Conservation (phyloP, 2,329 filamentous ascomycete species). For the Ophiocordyceps unilateralis region DNA sequence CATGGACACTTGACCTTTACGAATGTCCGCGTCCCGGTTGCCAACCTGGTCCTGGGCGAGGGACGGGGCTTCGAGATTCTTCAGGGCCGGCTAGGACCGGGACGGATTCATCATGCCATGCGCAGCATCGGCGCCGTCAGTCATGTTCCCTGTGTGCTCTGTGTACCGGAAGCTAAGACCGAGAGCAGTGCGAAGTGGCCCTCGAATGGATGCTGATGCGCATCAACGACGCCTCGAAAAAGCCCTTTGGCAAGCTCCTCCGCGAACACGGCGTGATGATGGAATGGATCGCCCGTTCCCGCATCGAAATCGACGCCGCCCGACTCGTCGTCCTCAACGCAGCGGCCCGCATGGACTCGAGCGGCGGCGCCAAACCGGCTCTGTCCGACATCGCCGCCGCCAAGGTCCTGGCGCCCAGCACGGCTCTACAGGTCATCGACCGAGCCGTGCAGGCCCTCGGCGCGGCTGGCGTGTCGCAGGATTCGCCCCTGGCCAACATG, state of each 20-base stretch:
- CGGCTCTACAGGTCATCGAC: conserved; percentile 76
- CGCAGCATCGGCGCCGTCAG: conserved; percentile 66
- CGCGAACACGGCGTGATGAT: conserved; percentile 85
- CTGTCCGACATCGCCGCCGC: conserved; percentile 89
- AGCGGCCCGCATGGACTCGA: conserved; percentile 79
- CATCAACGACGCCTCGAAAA: conserved; percentile 82
- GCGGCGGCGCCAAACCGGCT: conserved; percentile 70
- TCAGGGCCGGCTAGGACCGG: conserved; percentile 86
- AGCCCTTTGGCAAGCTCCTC: conserved; percentile 76
- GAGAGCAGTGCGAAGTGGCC: conserved; percentile 55
- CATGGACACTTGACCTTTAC: conserved; percentile 85
- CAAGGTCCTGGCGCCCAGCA: conserved; percentile 77
- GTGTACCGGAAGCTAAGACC: too few relatives aligned
- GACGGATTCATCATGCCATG: conserved; percentile 97
- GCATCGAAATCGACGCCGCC: conserved; percentile 85
- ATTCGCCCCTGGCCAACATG: conserved; percentile 77
- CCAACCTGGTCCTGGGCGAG: conserved; percentile 79
- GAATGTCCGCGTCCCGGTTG: conserved; percentile 72
- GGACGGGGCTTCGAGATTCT: conserved; percentile 97
- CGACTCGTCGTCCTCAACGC: conserved; percentile 86
- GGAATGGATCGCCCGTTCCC: conserved; percentile 82
- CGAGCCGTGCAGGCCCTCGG: conserved; percentile 87
- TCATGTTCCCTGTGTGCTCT: too few relatives aligned
- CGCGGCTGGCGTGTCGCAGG: conserved; percentile 79
- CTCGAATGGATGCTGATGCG: conserved; percentile 91